phyloP scores from a whole-genome alignment of 768 basidiomycete genomes.

The Suillus subaureus region DNA sequence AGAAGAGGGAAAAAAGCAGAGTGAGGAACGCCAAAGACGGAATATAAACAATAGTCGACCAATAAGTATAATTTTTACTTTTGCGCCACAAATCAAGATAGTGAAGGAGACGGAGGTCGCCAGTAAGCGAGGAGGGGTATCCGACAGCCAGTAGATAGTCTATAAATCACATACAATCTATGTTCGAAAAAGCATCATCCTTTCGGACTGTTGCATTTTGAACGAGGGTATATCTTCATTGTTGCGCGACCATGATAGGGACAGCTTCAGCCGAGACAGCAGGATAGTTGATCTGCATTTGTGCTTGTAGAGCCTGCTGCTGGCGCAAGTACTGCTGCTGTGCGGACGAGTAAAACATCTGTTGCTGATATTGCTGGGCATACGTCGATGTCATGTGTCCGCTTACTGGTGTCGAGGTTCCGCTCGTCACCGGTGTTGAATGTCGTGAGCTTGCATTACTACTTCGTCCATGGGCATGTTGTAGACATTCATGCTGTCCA shows the following conservation, averaged over 20 bases:
- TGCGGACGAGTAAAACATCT: constrained; percentile 39
- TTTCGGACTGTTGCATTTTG: background rate
- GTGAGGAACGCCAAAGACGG: constrained; percentile 12
- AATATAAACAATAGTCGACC: constrained; percentile 27
- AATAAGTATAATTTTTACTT: constrained; percentile 41
- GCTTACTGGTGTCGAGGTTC: constrained; percentile 33
- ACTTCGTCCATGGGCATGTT: constrained; percentile 33
- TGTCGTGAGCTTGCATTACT: constrained; percentile 34
- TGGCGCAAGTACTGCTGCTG: constrained; percentile 39
- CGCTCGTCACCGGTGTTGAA: constrained; percentile 32
- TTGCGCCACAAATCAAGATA: constrained; percentile 14
- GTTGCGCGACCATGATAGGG: background rate
- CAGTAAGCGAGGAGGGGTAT: constrained; percentile 20
- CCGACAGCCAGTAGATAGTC: constrained; percentile 6
- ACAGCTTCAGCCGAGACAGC: background rate
- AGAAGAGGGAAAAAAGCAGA: constrained; percentile 16
- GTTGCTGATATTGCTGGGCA: constrained; percentile 37
- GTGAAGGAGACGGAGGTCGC: constrained; percentile 1
- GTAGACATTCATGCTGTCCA: constrained; percentile 63
- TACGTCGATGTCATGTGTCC: constrained; percentile 33
- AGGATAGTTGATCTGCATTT: constrained; percentile 28
- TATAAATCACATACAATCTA: constrained; percentile 5
- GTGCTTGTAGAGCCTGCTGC: constrained; percentile 35
- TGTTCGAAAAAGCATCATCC: background rate
- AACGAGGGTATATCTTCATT: background rate